Percentiles rank a stretch among this genome's conserved stretches.
Conservation (phyloP, 768 basidiomycete genomes). For the Galerina sulciceps region DNA sequence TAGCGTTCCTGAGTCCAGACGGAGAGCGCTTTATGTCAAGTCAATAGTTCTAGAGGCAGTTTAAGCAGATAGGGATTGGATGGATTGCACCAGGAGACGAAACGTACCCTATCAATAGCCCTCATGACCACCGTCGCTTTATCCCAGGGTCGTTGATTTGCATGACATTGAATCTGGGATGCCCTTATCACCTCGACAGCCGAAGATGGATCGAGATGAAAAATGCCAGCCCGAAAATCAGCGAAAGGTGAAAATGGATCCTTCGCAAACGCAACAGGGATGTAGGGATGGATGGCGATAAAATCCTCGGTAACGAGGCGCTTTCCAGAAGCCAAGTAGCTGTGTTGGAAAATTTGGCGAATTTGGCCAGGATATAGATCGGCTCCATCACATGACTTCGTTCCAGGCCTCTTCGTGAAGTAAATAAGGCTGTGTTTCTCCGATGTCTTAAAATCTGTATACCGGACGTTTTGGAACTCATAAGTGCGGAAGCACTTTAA, state of each 20-base stretch:
- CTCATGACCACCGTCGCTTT: slow-evolving; percentile 10
- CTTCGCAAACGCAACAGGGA: background rate
- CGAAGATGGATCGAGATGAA: background rate
- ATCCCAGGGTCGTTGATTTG: slow-evolving; percentile 12
- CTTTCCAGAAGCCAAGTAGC: background rate
- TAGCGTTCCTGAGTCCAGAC: too few species aligned
- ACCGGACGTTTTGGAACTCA: background rate
- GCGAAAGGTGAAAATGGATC: slow-evolving; percentile 7
- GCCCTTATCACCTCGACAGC: background rate
- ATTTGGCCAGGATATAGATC: background rate
- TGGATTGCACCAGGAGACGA: background rate
- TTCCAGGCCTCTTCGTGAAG: background rate
- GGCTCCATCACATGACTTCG: background rate
- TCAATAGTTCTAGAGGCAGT: too few species aligned
- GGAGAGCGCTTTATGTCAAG: too few species aligned
- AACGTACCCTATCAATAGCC: slow-evolving; percentile 12
- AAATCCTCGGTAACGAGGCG: background rate
- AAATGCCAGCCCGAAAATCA: slow-evolving; percentile 12
- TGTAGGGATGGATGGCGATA: background rate
- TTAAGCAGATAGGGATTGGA: background rate
- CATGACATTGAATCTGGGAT: slow-evolving; percentile 7
- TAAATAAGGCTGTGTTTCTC: background rate
- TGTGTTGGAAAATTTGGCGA: background rate
- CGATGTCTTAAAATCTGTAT: background rate
- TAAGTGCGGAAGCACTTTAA: background rate